Evolutionary conservation across 1,284 basidiomycete species (phyloP), one percentile per base, ranked within the genome.

Genomic region (Cutaneotrichosporon daszewskae): DNA sequence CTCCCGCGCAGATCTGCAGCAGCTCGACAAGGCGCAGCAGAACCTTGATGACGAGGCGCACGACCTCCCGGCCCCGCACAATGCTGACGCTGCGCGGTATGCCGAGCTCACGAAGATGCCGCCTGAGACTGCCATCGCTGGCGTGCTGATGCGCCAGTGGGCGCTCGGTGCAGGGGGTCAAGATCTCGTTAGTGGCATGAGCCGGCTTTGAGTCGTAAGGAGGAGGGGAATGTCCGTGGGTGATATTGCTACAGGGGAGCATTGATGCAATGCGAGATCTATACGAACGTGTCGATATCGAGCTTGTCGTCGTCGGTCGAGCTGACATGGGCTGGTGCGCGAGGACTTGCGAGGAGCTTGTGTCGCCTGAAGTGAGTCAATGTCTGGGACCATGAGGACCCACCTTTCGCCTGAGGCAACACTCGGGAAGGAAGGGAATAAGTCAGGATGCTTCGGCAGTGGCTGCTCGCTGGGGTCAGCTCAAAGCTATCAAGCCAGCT

Each of bases 381-480:
- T n/a, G n/a, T n/a, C n/a, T n/a, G n/a, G n/a, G n/a, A n/a, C n/a
- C n/a, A n/a, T n/a, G n/a, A n/a, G n/a, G n/a, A n/a, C n/a, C 22
- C 64, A 52, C 29, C 62, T 87, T 72, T 98, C 95, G 18, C 95
- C 95, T 3, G 90, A 90, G n/a, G 95, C 95, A 17, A 85, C 80
- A 31, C 87, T 92, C 14, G 95, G 95, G 70, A 98, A 99, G 2
- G 88, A 94, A 2, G 87, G 82, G 69, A 99, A 98, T 42, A 94
- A 74, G 62, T 96, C 91, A n/a, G 91, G 89, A 68, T 98, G 94
- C 60, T 98, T 97, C 1, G 95, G 94, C 29, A 86, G 71, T 0
- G 95, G 95, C 1, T 87, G 83, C 72, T 99, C 95, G 5, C 88
- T 92, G 59, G 19, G 23, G 33, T 40, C 36, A 45, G 45, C 37